These are phyloP conservation scores for Podosphaera fusca DNA, from an alignment of 2,329 filamentous ascomycete genomes.

Conservation along the genomic window DNA sequence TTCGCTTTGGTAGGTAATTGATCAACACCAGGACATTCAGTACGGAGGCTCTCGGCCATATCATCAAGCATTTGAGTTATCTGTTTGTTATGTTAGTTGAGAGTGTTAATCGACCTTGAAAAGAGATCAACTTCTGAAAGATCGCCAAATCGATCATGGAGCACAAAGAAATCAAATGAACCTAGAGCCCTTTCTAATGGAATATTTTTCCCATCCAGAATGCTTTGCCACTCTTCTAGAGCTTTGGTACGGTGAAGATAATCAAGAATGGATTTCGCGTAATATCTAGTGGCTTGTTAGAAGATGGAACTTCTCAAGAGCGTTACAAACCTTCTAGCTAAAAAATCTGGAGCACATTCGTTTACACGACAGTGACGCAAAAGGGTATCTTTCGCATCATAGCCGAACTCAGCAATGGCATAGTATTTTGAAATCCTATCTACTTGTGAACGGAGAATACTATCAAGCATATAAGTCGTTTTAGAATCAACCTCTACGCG, in stretches of 20 bases:
- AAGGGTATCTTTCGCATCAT: conserved; percentile 74
- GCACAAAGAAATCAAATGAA: conserved; percentile 74
- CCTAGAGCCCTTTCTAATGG: conserved; percentile 53
- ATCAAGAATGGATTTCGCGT: conserved; percentile 49
- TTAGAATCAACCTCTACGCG: conserved; percentile 29
- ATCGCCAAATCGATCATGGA: conserved; percentile 50
- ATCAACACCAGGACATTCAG: conserved; percentile 27
- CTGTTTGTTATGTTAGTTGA: conserved; percentile 18
- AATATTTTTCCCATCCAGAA: conserved; percentile 20
- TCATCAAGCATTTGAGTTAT: conserved; percentile 40
- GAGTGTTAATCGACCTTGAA: not conserved
- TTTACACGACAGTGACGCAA: conserved; percentile 34
- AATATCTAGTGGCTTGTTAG: conserved; percentile 31
- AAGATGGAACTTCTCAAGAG: not conserved
- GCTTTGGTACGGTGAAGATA: conserved; percentile 64
- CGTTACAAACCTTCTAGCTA: conserved; percentile 40
- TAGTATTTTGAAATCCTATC: conserved; percentile 47
- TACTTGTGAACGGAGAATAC: conserved; percentile 46
- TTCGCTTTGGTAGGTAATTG: conserved; percentile 38
- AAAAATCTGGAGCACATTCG: conserved; percentile 42
- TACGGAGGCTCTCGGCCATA: conserved; percentile 32
- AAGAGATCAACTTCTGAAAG: conserved; percentile 34
- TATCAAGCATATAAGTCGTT: conserved; percentile 34
- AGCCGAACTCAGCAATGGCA: conserved; percentile 48
- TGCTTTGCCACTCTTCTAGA: conserved; percentile 45